Evolutionary conservation across 768 basidiomycete species (phyloP), one percentile per base, ranked within the genome.

Genomic region (Pisolithus albus): DNA sequence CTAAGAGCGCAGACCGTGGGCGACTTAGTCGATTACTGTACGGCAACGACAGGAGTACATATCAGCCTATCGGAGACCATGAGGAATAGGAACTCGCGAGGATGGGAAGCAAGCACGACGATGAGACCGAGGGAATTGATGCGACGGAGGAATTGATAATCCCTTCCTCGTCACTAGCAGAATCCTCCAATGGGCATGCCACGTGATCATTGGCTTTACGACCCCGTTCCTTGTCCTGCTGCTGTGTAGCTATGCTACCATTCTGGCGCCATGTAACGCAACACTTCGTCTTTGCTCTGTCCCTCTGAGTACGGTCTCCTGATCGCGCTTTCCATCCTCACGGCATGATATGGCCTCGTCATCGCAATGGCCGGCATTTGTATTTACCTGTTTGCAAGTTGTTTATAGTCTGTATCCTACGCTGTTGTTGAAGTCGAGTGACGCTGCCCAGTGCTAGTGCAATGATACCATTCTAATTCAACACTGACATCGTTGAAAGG

Each of bases 21-120:
- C 82, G 82, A 76, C 69, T 85, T 41, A 68, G 67, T 46, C 76
- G 77, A 34, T 51, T 84, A 40, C 64, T 83, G 51, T 71, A 75
- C 24, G 67, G 77, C 26, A 60, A 65, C 21, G 66, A 71, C 50
- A 69, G 73, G 49, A 68, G 65, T 6, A 54, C 67, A 40, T 83
- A 83, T 59, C 68, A 72, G 51, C 75, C 78, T 40, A 76, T 82
- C 42, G 68, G 65, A 19, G 72, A 65, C 45, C 65, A 61, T 44
- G 76, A 78, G 46, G 77, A 80, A 75, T 78, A 78, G 77, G 76
- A 77, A 78, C 67, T 77, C 67, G 64, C 67, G 77, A 77, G 76
- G 77, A 74, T 77, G 75, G 71, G 64, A 61, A 61, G 62, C 56
- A 66, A 61, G 50, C 60, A 54, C 58, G 62, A 60, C 47, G 65